These are phyloP conservation scores for Cubamyces sp. DNA, from an alignment of 768 basidiomycete species.

Conservation along the genomic window DNA sequence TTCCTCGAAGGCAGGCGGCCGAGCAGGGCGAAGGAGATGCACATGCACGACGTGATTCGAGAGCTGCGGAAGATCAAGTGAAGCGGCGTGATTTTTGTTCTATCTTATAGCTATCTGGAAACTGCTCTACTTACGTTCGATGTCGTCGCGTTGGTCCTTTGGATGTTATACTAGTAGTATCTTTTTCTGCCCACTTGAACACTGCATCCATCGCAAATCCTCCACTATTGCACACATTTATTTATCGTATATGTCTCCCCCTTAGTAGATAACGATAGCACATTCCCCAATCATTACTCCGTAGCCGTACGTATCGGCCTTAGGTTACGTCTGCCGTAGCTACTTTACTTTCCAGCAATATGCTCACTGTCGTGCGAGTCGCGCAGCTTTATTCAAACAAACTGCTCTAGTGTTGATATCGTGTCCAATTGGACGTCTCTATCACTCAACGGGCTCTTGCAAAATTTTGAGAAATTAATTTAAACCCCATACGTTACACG, in stretches of 20 bases:
- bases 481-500: too few species aligned
- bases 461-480: too few species aligned
- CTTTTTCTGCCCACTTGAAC: neutral
- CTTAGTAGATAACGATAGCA: neutral
- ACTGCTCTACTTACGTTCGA: neutral
- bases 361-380: neutral
- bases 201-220: neutral
- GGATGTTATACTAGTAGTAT: neutral
- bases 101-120: constrained; percentile 10
- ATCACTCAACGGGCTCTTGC: too few species aligned
- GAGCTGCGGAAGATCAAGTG: constrained; percentile 48
- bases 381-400: too few species aligned
- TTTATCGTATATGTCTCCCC: neutral
- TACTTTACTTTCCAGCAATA: too few species aligned
- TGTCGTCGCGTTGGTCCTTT: neutral
- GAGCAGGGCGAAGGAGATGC: constrained; percentile 37
- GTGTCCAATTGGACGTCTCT: too few species aligned
- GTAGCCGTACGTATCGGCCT: too few species aligned
- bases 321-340: too few species aligned
- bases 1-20: constrained; percentile 45
- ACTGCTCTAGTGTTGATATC: too few species aligned
- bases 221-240: neutral
- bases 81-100: neutral
- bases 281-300: too few species aligned
- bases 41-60: constrained; percentile 48